A percentile compares a stretch with the other conserved stretches of the same genome.
Conservation (phyloP, 2,329 filamentous ascomycete genomes). For the Pseudogymnoascus sp. region DNA sequence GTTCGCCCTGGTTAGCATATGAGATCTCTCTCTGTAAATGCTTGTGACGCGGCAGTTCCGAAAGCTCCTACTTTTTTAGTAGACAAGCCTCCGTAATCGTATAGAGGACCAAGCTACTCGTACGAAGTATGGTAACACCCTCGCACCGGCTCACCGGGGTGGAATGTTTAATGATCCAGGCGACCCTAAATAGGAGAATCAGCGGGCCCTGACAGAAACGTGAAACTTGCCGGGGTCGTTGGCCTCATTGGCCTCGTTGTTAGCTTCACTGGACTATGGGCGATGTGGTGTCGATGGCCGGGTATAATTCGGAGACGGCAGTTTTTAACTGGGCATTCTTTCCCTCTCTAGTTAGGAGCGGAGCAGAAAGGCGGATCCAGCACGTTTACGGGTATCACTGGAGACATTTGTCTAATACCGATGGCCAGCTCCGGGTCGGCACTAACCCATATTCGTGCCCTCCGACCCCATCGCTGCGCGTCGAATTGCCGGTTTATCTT, state of each 20-base stretch:
- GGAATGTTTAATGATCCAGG: not conserved
- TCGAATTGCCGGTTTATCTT: not conserved
- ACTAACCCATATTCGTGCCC: not conserved
- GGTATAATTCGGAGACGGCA: not conserved
- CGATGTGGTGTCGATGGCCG: not conserved
- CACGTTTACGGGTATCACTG: constrained; percentile 1
- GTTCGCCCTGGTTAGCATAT: not conserved
- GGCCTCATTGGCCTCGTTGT: not conserved
- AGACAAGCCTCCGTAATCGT: not conserved
- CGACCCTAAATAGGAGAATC: not conserved
- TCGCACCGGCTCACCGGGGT: not conserved
- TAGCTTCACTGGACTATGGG: not conserved
- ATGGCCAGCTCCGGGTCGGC: not conserved
- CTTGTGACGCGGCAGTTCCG: not conserved
- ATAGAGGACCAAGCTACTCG: not conserved
- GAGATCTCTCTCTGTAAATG: not conserved
- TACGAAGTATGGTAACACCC: not conserved
- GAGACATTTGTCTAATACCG: not conserved
- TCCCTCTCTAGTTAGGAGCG: not conserved
- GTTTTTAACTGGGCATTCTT: not conserved
- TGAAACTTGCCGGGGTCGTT: not conserved
- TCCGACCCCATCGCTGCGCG: not conserved
- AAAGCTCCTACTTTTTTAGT: not conserved
- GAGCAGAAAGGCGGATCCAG: not conserved
- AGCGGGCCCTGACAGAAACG: not conserved